These are phyloP conservation scores for Geopyxis carbonaria DNA, from an alignment of 495 filamentous ascomycete species.

Conservation along the genomic window DNA sequence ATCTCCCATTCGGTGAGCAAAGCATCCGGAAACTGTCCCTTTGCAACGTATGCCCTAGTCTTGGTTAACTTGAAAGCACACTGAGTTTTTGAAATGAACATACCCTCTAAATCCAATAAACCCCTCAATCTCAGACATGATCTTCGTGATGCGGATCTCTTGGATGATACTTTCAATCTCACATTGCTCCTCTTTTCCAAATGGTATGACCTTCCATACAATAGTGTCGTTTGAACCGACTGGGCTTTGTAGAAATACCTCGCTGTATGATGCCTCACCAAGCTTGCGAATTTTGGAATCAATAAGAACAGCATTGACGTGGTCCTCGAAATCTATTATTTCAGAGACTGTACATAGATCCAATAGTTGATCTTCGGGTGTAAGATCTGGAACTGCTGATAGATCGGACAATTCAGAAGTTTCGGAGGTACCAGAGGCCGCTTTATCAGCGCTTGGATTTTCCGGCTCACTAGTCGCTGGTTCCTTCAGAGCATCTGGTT, in stretches of 20 bases:
- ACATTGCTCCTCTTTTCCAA: constrained; percentile 19
- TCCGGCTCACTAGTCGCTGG: not conserved
- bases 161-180: constrained; percentile 15
- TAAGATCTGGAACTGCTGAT: too few relatives aligned
- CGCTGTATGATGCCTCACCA: constrained; percentile 24
- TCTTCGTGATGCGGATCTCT: constrained; percentile 19
- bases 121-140: constrained; percentile 17
- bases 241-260: constrained; percentile 18
- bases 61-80: not conserved
- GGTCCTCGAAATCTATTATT: constrained; percentile 17
- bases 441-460: too few relatives aligned
- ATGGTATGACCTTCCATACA: constrained; percentile 25
- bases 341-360: constrained; percentile 9
- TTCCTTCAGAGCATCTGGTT: not conserved
- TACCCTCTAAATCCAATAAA: constrained; percentile 21
- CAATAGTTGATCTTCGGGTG: constrained; percentile 12
- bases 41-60: constrained; percentile 12
- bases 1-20: constrained; percentile 21
- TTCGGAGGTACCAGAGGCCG: too few relatives aligned
- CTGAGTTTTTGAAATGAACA: not conserved
- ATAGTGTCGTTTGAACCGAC: constrained; percentile 5
- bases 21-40: constrained; percentile 14
- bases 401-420: too few relatives aligned
- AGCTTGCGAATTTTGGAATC: constrained; percentile 16
- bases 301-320: constrained; percentile 10